Percentiles rank a stretch among this genome's conserved stretches.
phyloP scores from a whole-genome alignment of 805 yeast genomes.

The Yamadazyma insecticola region DNA sequence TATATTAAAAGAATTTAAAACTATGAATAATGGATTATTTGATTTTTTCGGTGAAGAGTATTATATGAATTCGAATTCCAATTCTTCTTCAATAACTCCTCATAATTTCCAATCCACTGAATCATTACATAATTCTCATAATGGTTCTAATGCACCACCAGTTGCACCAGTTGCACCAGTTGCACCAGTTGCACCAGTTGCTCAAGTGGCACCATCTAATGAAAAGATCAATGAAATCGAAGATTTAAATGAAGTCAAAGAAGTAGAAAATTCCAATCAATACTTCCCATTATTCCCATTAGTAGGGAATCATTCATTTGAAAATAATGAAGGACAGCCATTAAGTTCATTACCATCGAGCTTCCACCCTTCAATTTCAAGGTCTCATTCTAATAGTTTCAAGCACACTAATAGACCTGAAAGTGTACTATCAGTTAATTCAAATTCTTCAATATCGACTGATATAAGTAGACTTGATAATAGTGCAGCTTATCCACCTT shows the following conservation, averaged over 20 bases:
- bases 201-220: no score
- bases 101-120: neutral
- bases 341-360: slow-evolving; percentile 25
- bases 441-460: slow-evolving; percentile 26
- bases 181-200: no score
- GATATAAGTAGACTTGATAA: slow-evolving; percentile 1
- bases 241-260: neutral
- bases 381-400: slow-evolving; percentile 6
- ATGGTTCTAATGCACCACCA: neutral
- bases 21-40: neutral
- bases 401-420: slow-evolving; percentile 25
- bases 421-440: slow-evolving; percentile 35
- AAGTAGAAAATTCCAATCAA: neutral
- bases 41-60: neutral
- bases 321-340: slow-evolving; percentile 30
- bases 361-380: slow-evolving; percentile 1
- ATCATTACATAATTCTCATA: neutral
- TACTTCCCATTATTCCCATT: slow-evolving; percentile 39
- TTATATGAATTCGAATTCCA: no score
- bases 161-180: no score
- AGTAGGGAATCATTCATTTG: slow-evolving; percentile 35
- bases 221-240: neutral
- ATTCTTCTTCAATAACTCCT: neutral
- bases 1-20: neutral
- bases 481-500: slow-evolving; percentile 11